These are phyloP conservation scores for Sporisorium reilianum DNA, from an alignment of 1,284 basidiomycete genomes.

Conservation along the genomic window DNA sequence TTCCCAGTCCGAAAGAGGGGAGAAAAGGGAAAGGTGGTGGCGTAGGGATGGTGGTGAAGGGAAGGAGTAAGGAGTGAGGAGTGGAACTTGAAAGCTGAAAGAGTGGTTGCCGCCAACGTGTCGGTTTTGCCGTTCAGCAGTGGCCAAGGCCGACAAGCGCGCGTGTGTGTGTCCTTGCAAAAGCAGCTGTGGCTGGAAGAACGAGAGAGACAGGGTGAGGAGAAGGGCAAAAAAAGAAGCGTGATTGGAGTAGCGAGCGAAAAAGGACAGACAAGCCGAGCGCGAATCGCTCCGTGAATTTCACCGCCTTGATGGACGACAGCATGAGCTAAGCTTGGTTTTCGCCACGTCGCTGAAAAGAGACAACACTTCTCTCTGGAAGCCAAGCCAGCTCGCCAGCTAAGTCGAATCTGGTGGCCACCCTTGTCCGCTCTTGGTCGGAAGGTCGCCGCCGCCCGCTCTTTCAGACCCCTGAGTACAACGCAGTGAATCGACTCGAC, in stretches of 20 bases:
- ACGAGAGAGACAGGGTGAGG: too few species aligned
- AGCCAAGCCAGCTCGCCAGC: not conserved
- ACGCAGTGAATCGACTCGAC: not conserved
- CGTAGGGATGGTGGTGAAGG: not conserved
- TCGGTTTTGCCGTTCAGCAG: not conserved
- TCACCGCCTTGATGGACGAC: not conserved
- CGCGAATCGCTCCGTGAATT: constrained; percentile 10
- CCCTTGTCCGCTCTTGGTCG: not conserved
- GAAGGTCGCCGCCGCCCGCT: not conserved
- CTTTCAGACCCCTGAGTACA: not conserved
- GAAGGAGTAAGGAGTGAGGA: not conserved
- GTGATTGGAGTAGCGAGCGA: constrained; percentile 4
- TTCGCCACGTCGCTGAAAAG: constrained; percentile 4
- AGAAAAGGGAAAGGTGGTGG: not conserved
- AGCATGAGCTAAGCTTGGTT: constrained; percentile 14
- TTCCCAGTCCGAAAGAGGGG: not conserved
- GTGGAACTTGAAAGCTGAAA: not conserved
- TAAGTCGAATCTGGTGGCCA: constrained; percentile 2
- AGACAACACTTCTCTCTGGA: not conserved
- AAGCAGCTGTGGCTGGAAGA: not conserved
- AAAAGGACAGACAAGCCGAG: not conserved
- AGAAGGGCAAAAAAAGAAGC: not conserved
- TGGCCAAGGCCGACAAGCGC: not conserved
- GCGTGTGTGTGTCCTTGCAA: too few species aligned
- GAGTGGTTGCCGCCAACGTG: not conserved